Evolutionary conservation across 768 basidiomycete genomes (phyloP).

Genomic region (Amanita pseudoporphyria): DNA sequence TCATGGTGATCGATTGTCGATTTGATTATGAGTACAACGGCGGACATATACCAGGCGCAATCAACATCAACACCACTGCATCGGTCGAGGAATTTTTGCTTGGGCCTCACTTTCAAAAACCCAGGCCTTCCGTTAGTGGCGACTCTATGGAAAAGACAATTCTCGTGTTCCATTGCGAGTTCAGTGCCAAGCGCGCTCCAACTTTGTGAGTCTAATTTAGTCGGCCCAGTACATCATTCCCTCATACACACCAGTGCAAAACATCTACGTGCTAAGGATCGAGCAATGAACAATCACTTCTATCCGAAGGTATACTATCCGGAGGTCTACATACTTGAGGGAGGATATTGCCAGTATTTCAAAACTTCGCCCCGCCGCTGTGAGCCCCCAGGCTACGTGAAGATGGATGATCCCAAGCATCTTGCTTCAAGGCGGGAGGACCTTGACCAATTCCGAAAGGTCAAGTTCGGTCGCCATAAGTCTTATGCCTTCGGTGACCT

Average conservation of each 20-base stretch:
- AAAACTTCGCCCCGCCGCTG: conserved; percentile 60
- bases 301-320: conserved; percentile 95
- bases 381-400: conserved; percentile 74
- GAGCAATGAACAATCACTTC: conserved; percentile 75
- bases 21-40: conserved; percentile 96
- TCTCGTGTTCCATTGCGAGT: conserved; percentile 96
- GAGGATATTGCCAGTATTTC: conserved; percentile 90
- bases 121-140: conserved; percentile 65
- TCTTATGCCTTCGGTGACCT: conserved; percentile 90
- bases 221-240: neutral
- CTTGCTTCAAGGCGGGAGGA: conserved; percentile 74
- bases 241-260: conserved; percentile 56
- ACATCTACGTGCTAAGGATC: conserved; percentile 84
- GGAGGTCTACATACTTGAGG: conserved; percentile 94
- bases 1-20: conserved; percentile 87
- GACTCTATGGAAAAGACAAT: conserved; percentile 69
- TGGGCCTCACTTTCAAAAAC: conserved; percentile 40
- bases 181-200: conserved; percentile 90
- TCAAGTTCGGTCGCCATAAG: conserved; percentile 81
- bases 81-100: conserved; percentile 80
- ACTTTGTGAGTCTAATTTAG: conserved; percentile 65
- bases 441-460: conserved; percentile 84
- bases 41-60: conserved; percentile 85
- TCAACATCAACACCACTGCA: conserved; percentile 80
- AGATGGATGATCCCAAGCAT: conserved; percentile 91